These are phyloP conservation scores for Ascochyta lentis DNA, from an alignment of 2,329 filamentous ascomycete genomes.

Conservation along the genomic window DNA sequence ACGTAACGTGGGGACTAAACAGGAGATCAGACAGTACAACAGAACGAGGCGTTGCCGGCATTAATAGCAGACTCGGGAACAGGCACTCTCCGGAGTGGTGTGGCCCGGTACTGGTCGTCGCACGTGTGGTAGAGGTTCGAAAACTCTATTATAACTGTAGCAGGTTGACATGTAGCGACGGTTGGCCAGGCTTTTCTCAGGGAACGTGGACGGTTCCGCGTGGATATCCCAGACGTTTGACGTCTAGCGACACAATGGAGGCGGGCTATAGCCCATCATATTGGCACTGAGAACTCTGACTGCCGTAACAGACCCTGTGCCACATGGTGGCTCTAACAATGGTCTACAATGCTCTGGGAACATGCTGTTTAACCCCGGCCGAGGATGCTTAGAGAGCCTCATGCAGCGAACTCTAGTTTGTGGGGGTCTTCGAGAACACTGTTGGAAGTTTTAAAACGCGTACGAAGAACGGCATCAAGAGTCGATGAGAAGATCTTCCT, in stretches of 20 bases:
- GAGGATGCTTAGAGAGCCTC: background rate
- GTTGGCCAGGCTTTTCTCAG: conserved; percentile 19
- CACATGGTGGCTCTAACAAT: conserved; percentile 8
- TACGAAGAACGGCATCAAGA: background rate
- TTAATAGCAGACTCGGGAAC: conserved; percentile 22
- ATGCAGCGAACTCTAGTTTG: background rate
- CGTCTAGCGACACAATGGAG: conserved; percentile 22
- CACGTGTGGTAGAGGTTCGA: conserved; percentile 15
- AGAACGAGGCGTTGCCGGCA: conserved; percentile 15
- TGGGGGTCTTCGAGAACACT: background rate
- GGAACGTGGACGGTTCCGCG: conserved; percentile 25
- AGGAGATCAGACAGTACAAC: conserved; percentile 1
- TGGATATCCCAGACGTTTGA: conserved; percentile 30
- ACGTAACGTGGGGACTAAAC: conserved; percentile 17
- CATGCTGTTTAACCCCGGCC: background rate
- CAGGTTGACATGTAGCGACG: background rate
- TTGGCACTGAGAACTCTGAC: conserved; percentile 3
- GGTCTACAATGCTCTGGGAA: background rate
- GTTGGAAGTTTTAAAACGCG: background rate
- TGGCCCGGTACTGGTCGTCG: conserved; percentile 18
- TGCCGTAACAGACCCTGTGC: conserved; percentile 17
- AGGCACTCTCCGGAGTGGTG: conserved; percentile 10
- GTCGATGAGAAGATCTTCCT: background rate
- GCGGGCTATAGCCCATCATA: conserved; percentile 19
- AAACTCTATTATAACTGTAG: conserved; percentile 25